Evolutionary conservation across 1,284 basidiomycete genomes (phyloP).

Genomic region (Cerioporus squamosus): DNA sequence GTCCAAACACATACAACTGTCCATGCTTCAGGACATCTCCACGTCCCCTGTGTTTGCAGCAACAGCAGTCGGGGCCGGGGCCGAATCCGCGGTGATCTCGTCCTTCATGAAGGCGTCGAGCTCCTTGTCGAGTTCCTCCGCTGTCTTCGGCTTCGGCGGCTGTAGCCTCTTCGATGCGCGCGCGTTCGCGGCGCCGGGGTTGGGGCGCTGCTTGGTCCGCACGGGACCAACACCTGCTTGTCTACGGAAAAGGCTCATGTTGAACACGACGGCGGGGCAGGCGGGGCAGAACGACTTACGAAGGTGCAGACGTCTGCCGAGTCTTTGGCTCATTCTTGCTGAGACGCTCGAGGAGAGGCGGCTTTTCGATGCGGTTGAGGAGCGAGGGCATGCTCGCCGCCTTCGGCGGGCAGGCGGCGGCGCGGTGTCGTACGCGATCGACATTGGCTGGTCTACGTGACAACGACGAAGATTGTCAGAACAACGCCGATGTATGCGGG

Average conservation of each 20-base stretch:
- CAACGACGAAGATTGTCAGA: neutral
- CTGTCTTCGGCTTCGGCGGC: constrained; percentile 68
- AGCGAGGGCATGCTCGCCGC: constrained; percentile 58
- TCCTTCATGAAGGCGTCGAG: constrained; percentile 90
- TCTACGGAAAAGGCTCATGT: constrained; percentile 6
- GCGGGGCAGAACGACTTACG: constrained; percentile 28
- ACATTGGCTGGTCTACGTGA: constrained; percentile 77
- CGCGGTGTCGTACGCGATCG: constrained; percentile 66
- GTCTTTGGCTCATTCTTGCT: constrained; percentile 47
- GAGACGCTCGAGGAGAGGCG: constrained; percentile 62
- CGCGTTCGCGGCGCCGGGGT: no score
- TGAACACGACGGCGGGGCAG: neutral
- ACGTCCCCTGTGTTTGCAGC: constrained; percentile 53
- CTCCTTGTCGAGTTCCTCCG: constrained; percentile 88
- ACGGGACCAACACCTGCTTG: constrained; percentile 42
- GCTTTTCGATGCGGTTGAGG: constrained; percentile 67
- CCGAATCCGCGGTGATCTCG: constrained; percentile 38
- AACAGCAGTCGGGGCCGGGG: constrained; percentile 16
- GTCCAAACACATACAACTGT: neutral
- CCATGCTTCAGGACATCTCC: constrained; percentile 47
- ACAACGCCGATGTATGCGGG: constrained; percentile 1
- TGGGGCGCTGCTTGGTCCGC: constrained; percentile 37
- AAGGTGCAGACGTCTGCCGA: constrained; percentile 22
- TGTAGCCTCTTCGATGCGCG: constrained; percentile 22
- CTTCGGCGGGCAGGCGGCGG: constrained; percentile 44